Evolutionary conservation across 805 yeast species (phyloP).

Genomic region (Ogataea pignaliae): DNA sequence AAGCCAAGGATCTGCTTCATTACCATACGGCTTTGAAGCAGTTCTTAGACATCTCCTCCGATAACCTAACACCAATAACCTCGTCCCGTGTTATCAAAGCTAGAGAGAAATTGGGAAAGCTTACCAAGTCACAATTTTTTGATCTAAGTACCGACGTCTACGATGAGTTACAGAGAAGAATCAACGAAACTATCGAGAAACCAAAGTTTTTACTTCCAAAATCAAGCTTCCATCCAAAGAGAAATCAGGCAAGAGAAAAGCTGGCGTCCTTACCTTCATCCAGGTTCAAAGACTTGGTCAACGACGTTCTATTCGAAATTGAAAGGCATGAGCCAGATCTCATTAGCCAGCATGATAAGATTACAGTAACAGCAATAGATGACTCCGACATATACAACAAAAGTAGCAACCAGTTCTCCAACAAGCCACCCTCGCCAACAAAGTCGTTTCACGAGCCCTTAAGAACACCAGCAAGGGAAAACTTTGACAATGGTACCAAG

Average conservation of each 20-base stretch:
- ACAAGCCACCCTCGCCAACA: background rate
- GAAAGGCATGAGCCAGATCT: slow-evolving; percentile 43
- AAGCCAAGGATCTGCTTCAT: slow-evolving; percentile 8
- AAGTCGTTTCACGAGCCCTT: background rate
- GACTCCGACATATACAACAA: slow-evolving; percentile 2
- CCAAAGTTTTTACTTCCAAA: slow-evolving; percentile 67
- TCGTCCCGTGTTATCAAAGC: slow-evolving; percentile 74
- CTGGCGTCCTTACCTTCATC: slow-evolving; percentile 76
- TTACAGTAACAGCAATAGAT: slow-evolving; percentile 10
- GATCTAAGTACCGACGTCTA: slow-evolving; percentile 93
- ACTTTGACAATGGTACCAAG: slow-evolving; percentile 2
- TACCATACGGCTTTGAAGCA: slow-evolving; percentile 48
- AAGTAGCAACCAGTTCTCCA: slow-evolving; percentile 1
- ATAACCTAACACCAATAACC: slow-evolving; percentile 36
- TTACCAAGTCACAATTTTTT: slow-evolving; percentile 76
- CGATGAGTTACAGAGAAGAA: slow-evolving; percentile 85
- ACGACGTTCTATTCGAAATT: slow-evolving; percentile 84
- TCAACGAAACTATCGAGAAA: slow-evolving; percentile 43
- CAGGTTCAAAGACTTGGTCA: slow-evolving; percentile 84
- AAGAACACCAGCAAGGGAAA: background rate
- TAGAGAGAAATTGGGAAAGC: slow-evolving; percentile 74
- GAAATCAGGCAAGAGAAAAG: slow-evolving; percentile 94
- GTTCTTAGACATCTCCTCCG: slow-evolving; percentile 48
- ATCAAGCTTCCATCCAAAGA: slow-evolving; percentile 77
- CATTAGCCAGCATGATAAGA: slow-evolving; percentile 11